These are phyloP conservation scores for Solanum piurae DNA, from an alignment of 257 asterid genomes.

Conservation along the genomic window DNA sequence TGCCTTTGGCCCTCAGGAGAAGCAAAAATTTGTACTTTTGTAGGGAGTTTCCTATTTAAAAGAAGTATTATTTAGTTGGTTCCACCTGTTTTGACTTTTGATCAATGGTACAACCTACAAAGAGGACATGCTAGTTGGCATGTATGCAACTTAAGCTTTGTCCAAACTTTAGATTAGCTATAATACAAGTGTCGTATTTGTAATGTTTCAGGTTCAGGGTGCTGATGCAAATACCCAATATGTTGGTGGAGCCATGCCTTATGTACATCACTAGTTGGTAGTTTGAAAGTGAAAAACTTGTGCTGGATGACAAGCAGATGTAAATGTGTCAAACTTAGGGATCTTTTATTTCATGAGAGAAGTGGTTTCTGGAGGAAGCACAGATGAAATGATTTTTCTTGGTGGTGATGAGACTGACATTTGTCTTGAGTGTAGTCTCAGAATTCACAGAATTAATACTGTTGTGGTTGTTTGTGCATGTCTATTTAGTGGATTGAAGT, in stretches of 20 bases:
- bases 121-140: neutral
- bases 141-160: neutral
- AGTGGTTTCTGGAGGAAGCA: neutral
- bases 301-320: neutral
- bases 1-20: neutral
- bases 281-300: neutral
- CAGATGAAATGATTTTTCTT: neutral
- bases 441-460: neutral
- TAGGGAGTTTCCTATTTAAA: neutral
- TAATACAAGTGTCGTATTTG: neutral
- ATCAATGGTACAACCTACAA: neutral
- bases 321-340: neutral
- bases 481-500: no score
- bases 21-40: neutral
- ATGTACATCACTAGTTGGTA: slow-evolving; percentile 4
- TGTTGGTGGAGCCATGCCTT: slow-evolving; percentile 16
- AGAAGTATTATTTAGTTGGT: neutral
- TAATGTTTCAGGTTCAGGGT: slow-evolving; percentile 18
- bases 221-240: slow-evolving; percentile 11
- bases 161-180: neutral
- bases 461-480: neutral
- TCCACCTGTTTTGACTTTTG: neutral
- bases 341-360: neutral
- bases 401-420: neutral
- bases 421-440: neutral